These are phyloP conservation scores for Senna tora DNA, from an alignment of 306 rosid genomes.

Conservation along the genomic window DNA sequence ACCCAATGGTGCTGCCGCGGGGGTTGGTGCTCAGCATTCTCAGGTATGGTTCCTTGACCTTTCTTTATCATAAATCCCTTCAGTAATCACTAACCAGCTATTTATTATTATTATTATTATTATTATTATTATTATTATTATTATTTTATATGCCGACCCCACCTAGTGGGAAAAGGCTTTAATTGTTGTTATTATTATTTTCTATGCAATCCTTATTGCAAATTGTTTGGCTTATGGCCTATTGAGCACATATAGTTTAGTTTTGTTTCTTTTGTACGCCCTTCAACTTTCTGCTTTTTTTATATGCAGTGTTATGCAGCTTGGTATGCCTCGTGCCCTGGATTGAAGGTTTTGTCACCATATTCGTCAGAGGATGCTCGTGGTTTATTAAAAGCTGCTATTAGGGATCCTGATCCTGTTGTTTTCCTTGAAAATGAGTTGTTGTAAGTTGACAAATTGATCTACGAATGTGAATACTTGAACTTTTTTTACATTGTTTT, in stretches of 20 bases:
- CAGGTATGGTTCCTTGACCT: conserved; percentile 59
- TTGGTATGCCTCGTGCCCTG: conserved; percentile 87
- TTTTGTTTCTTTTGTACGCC: conserved; percentile 4
- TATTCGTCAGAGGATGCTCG: conserved; percentile 98
- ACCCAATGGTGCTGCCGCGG: conserved; percentile 99
- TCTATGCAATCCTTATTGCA: neutral
- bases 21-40: conserved; percentile 99
- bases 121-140: too few relatives aligned
- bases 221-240: conserved; percentile 25
- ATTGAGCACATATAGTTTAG: conserved; percentile 6
- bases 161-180: too few relatives aligned
- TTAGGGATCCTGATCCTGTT: conserved; percentile 98
- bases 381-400: conserved; percentile 96
- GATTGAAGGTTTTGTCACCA: conserved; percentile 91
- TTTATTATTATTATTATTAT: too few relatives aligned
- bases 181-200: too few relatives aligned
- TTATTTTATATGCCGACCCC: too few relatives aligned
- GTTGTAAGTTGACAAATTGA: conserved; percentile 65
- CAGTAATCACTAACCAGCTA: neutral
- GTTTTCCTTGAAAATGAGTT: conserved; percentile 97
- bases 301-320: conserved; percentile 84
- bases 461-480: conserved; percentile 28
- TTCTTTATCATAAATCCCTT: conserved; percentile 19
- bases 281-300: conserved; percentile 24
- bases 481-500: conserved; percentile 15